Conservation (phyloP, 106 monocot genomes). For the Vanilla planifolia region DNA sequence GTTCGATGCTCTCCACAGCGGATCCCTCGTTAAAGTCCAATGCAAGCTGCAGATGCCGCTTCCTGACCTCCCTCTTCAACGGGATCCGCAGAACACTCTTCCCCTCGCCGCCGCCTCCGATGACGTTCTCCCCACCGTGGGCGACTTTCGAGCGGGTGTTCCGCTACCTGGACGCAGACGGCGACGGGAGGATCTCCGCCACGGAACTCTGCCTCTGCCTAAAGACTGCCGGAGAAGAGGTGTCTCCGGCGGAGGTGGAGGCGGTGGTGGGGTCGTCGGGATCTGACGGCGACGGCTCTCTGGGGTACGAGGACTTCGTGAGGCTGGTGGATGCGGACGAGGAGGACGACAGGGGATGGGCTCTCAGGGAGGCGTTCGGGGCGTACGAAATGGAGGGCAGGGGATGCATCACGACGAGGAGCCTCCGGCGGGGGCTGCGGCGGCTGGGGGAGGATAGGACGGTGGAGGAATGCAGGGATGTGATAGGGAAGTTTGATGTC, state of each 20-base stretch:
- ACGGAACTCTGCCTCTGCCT: not conserved
- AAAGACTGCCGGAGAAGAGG: conserved; percentile 16
- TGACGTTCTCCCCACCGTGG: no score
- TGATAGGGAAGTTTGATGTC: conserved; percentile 13
- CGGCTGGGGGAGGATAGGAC: conserved; percentile 12
- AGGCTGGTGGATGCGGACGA: conserved; percentile 21
- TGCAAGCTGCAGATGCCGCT: no score
- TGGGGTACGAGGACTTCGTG: conserved; percentile 25
- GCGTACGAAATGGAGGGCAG: conserved; percentile 12
- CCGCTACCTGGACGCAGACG: conserved; percentile 3
- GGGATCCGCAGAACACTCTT: no score
- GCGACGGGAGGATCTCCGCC: conserved; percentile 8
- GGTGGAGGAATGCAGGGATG: conserved; percentile 16
- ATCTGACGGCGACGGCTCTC: conserved; percentile 31
- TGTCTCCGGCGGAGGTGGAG: conserved; percentile 25
- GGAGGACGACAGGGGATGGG: conserved; percentile 18
- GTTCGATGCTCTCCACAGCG: no score
- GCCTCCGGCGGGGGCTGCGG: conserved; percentile 6
- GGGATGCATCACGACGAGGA: conserved; percentile 15
- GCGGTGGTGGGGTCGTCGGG: conserved; percentile 27
- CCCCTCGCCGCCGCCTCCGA: not conserved
- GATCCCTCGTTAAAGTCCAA: no score
- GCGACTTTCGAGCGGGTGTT: not conserved
- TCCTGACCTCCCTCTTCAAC: no score
- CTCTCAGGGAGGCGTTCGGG: conserved; percentile 15